A percentile compares a stretch with the other conserved stretches of the same genome.
Conservation (phyloP, 164 flowering plant genomes). For the Sedum album region DNA sequence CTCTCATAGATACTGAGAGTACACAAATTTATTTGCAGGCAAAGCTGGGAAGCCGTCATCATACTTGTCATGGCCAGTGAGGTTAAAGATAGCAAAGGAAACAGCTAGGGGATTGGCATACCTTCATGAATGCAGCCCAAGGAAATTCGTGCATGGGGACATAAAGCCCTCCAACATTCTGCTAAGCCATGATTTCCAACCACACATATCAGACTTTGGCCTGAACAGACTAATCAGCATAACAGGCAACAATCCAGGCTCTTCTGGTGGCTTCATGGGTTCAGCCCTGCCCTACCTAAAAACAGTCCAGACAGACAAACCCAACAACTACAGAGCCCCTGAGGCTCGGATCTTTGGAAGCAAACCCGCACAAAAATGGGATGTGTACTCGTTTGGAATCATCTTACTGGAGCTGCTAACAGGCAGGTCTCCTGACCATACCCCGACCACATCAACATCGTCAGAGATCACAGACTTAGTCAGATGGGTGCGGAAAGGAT, state of each 20-base stretch:
- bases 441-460: constrained; percentile 32
- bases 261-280: constrained; percentile 71
- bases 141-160: constrained; percentile 87
- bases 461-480: constrained; percentile 53
- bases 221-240: constrained; percentile 64
- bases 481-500: constrained; percentile 77
- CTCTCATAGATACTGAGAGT: not conserved
- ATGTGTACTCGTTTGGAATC: constrained; percentile 81
- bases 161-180: constrained; percentile 91
- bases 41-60: constrained; percentile 47
- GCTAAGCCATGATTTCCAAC: constrained; percentile 58
- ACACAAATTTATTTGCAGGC: constrained; percentile 31
- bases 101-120: constrained; percentile 78
- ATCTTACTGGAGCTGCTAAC: constrained; percentile 74
- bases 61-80: constrained; percentile 60
- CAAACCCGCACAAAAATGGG: constrained; percentile 80
- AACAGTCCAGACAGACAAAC: constrained; percentile 33
- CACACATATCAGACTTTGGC: constrained; percentile 81
- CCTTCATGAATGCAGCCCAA: constrained; percentile 85
- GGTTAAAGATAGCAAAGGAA: constrained; percentile 67
- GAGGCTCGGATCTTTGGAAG: constrained; percentile 55
- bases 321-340: constrained; percentile 65
- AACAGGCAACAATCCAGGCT: constrained; percentile 49
- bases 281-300: constrained; percentile 61
- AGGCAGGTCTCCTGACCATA: constrained; percentile 67